Evolutionary conservation across 306 rosid genomes (phyloP).

Genomic region (Vigna reflexopilosa): DNA sequence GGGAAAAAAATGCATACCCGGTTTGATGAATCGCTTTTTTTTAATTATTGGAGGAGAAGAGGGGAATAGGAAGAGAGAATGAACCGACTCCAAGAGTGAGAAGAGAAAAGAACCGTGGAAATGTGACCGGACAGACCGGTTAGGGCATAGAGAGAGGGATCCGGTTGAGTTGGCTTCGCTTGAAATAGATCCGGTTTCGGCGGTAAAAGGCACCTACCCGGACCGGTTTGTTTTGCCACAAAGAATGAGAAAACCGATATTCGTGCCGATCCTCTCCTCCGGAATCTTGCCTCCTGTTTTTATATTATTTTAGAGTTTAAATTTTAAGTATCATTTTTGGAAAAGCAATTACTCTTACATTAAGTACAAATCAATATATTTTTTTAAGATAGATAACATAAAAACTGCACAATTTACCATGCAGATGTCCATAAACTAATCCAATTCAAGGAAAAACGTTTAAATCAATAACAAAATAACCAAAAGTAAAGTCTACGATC

Average conservation of each 20-base stretch:
- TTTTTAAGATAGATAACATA: too few species aligned
- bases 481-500: too few species aligned
- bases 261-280: conserved; percentile 49
- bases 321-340: neutral
- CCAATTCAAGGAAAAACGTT: too few species aligned
- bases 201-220: conserved; percentile 37
- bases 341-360: too few species aligned
- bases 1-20: conserved; percentile 59
- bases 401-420: too few species aligned
- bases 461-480: too few species aligned
- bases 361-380: too few species aligned
- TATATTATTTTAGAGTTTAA: neutral
- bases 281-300: conserved; percentile 39
- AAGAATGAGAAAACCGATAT: conserved; percentile 48
- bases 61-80: conserved; percentile 46
- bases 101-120: conserved; percentile 52
- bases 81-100: conserved; percentile 55
- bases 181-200: conserved; percentile 51
- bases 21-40: conserved; percentile 20
- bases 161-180: conserved; percentile 47
- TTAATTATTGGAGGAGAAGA: conserved; percentile 20
- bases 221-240: conserved; percentile 52
- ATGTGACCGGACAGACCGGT: conserved; percentile 71
- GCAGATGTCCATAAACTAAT: too few species aligned
- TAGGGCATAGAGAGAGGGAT: conserved; percentile 49